Evolutionary conservation across 1,284 basidiomycete genomes (phyloP).

Genomic region (Coniophora puteana): DNA sequence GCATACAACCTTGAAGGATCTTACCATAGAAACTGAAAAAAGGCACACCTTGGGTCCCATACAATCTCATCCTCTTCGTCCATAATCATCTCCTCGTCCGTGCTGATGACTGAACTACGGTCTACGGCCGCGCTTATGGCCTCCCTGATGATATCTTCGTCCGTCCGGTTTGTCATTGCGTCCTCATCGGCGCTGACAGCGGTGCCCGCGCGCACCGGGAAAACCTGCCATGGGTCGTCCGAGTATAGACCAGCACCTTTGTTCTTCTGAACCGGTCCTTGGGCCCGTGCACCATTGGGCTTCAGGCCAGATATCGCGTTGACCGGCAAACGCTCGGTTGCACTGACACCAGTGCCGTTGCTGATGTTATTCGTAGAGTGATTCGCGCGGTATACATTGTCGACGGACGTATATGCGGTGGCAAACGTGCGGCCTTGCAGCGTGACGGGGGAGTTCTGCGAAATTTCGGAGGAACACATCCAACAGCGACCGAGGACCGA

Average conservation of each 20-base stretch:
- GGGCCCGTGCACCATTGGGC: background rate
- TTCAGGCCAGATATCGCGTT: constrained; percentile 2
- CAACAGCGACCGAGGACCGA: too few species aligned
- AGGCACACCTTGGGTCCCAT: constrained; percentile 53
- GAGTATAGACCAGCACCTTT: too few species aligned
- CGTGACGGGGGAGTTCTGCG: constrained; percentile 40
- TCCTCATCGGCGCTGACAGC: constrained; percentile 52
- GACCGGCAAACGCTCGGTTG: constrained; percentile 5
- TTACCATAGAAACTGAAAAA: too few species aligned
- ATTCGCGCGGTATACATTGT: too few species aligned
- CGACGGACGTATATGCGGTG: constrained; percentile 26
- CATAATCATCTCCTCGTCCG: constrained; percentile 30
- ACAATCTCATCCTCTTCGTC: constrained; percentile 63
- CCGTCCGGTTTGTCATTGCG: constrained; percentile 66
- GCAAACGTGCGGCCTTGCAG: constrained; percentile 29
- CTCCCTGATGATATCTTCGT: too few species aligned
- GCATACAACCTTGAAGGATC: too few species aligned
- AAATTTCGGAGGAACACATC: too few species aligned
- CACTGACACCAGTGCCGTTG: too few species aligned
- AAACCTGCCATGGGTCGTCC: too few species aligned
- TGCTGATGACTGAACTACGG: constrained; percentile 15
- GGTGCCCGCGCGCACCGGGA: too few species aligned
- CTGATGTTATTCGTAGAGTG: too few species aligned
- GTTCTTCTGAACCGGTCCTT: background rate
- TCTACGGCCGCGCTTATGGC: too few species aligned